These are phyloP conservation scores for Moesziomyces antarcticus DNA, from an alignment of 1,284 basidiomycete species.

Conservation along the genomic window DNA sequence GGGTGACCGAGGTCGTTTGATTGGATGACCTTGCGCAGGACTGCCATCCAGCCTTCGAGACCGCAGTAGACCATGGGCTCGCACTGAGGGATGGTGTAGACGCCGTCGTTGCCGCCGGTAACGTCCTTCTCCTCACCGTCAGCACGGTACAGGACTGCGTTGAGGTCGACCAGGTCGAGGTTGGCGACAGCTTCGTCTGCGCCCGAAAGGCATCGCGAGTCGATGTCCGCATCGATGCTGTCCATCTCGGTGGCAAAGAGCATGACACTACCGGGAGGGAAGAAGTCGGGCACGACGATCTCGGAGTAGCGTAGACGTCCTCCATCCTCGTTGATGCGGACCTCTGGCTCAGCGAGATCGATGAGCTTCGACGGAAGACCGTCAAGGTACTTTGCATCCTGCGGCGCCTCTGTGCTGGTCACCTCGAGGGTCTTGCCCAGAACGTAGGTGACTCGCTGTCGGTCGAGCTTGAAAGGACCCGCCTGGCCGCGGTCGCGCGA, in stretches of 20 bases:
- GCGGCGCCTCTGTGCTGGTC: conserved; percentile 15
- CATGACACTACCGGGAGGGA: conserved; percentile 64
- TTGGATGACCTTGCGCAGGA: conserved; percentile 48
- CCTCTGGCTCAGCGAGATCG: conserved; percentile 49
- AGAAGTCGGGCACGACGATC: conserved; percentile 57
- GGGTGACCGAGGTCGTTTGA: conserved; percentile 62
- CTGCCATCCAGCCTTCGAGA: conserved; percentile 60
- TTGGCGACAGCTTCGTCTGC: conserved; percentile 55
- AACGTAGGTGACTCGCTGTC: conserved; percentile 53
- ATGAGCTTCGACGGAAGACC: conserved; percentile 55
- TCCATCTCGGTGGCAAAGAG: conserved; percentile 60
- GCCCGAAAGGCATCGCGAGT: conserved; percentile 47
- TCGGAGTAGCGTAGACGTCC: conserved; percentile 49
- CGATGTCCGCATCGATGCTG: conserved; percentile 48
- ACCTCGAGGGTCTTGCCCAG: conserved; percentile 59
- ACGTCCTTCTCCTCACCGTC: conserved; percentile 63
- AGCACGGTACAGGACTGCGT: conserved; percentile 60
- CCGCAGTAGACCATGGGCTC: conserved; percentile 59
- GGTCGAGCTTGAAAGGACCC: conserved; percentile 54
- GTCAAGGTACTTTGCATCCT: conserved; percentile 44
- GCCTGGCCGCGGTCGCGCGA: conserved; percentile 51
- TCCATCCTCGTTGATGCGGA: conserved; percentile 29
- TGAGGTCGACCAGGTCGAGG: conserved; percentile 58
- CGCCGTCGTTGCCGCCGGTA: conserved; percentile 55
- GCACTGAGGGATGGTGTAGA: conserved; percentile 50